Evolutionary conservation across 2,329 filamentous ascomycete genomes (phyloP).

Genomic region (Trichothecium sympodiale): DNA sequence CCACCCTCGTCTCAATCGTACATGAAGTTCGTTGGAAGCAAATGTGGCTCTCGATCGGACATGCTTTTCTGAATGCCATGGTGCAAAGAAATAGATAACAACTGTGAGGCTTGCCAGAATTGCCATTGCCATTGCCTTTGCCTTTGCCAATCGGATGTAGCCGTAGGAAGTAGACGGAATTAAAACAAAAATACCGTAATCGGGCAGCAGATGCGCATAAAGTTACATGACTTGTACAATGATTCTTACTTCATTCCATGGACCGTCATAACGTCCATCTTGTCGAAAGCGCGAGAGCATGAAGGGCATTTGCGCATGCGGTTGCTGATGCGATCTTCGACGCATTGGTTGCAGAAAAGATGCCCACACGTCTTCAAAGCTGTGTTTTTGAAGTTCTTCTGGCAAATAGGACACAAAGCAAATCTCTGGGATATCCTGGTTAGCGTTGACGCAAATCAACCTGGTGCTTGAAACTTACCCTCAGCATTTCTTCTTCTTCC

Average conservation of each 20-base stretch:
- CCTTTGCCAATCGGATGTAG: too few species aligned
- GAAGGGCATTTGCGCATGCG: slow-evolving; percentile 92
- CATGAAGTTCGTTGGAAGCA: slow-evolving; percentile 16
- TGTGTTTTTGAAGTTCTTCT: slow-evolving; percentile 87
- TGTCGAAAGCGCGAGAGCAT: slow-evolving; percentile 85
- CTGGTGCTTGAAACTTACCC: slow-evolving; percentile 53
- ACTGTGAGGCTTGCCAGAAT: too few species aligned
- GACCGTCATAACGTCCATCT: slow-evolving; percentile 74
- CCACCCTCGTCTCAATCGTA: slow-evolving; percentile 14
- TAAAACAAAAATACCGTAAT: slow-evolving; percentile 14
- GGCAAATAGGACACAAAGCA: slow-evolving; percentile 78
- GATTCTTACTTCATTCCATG: slow-evolving; percentile 22
- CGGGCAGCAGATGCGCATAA: slow-evolving; percentile 5
- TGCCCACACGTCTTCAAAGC: slow-evolving; percentile 90
- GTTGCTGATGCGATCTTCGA: slow-evolving; percentile 79
- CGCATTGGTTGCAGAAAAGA: slow-evolving; percentile 82
- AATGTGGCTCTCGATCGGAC: neutral
- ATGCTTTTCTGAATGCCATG: too few species aligned
- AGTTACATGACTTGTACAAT: slow-evolving; percentile 1
- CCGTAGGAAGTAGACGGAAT: slow-evolving; percentile 7
- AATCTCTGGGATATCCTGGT: slow-evolving; percentile 19
- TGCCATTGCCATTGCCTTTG: too few species aligned
- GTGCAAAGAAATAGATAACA: too few species aligned
- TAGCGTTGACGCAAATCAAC: slow-evolving; percentile 7
- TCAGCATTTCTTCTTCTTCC: slow-evolving; percentile 72